phyloP scores from a whole-genome alignment of 2,329 filamentous ascomycete genomes.

The Chaetomium olivaceum region DNA sequence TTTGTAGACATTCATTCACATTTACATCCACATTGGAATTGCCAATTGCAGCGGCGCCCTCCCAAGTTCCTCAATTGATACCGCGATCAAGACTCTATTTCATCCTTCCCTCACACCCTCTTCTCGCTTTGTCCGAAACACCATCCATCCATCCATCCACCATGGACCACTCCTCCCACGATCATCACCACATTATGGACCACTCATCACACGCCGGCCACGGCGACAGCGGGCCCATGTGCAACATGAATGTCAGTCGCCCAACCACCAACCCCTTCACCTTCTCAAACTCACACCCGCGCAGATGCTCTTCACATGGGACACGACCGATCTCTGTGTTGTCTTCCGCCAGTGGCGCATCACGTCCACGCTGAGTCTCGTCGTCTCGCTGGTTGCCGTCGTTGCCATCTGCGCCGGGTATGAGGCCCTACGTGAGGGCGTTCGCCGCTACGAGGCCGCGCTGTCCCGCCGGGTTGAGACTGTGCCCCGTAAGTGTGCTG shows the following conservation, averaged over 20 bases:
- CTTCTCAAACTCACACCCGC: not conserved
- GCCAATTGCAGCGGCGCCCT: not conserved
- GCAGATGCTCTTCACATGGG: constrained; percentile 98
- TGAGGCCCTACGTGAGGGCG: constrained; percentile 78
- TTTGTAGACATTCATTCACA: not conserved
- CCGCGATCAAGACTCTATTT: not conserved
- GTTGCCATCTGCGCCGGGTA: constrained; percentile 87
- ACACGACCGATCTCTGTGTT: constrained; percentile 90
- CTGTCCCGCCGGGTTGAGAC: constrained; percentile 50
- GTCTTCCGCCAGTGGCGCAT: constrained; percentile 92
- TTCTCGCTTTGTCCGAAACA: not conserved
- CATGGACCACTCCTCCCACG: constrained; percentile 47
- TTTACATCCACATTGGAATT: not conserved
- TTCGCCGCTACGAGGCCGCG: constrained; percentile 72
- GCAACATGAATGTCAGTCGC: constrained; percentile 81
- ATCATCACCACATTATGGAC: constrained; percentile 45
- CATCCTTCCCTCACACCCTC: not conserved
- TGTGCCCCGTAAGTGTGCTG: constrained; percentile 52
- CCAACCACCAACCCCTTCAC: constrained; percentile 12
- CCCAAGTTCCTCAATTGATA: not conserved
- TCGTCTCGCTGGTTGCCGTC: constrained; percentile 81
- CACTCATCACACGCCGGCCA: constrained; percentile 45
- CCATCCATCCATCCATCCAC: not conserved
- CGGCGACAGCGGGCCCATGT: constrained; percentile 54
- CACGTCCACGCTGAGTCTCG: constrained; percentile 68